phyloP scores from a whole-genome alignment of 2,329 filamentous ascomycete genomes.

The Cyanodermella asteris region DNA sequence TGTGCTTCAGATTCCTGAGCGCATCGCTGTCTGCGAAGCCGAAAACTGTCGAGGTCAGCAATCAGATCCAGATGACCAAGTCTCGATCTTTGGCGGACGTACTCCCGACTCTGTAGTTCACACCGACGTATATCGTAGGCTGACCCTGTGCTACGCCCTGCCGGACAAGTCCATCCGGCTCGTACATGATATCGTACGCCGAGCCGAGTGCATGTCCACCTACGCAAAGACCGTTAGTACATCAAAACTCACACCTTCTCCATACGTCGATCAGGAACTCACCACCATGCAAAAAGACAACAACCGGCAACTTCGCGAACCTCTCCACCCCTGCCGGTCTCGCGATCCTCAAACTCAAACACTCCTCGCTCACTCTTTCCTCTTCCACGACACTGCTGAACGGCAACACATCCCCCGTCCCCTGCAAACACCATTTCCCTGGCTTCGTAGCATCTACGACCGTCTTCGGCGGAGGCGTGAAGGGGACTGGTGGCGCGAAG shows the following conservation, averaged over 20 bases:
- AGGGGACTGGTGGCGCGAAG: constrained; percentile 13
- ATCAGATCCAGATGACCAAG: not conserved
- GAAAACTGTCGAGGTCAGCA: constrained; percentile 7
- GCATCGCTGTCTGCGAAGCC: constrained; percentile 10
- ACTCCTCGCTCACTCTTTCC: constrained; percentile 10
- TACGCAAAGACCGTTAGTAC: too few relatives aligned
- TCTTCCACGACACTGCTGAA: not conserved
- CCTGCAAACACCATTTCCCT: constrained; percentile 14
- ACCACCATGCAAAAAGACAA: constrained; percentile 11
- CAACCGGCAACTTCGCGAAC: constrained; percentile 8
- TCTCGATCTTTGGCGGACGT: constrained; percentile 3
- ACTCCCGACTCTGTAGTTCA: constrained; percentile 11
- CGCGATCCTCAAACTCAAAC: constrained; percentile 10
- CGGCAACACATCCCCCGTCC: constrained; percentile 6
- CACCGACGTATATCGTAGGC: constrained; percentile 10
- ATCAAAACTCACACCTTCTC: not conserved
- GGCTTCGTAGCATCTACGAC: constrained; percentile 11
- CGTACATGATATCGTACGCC: constrained; percentile 9
- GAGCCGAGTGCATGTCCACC: constrained; percentile 11
- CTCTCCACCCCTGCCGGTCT: constrained; percentile 5
- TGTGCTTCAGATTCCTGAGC: constrained; percentile 9
- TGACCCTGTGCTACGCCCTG: constrained; percentile 8
- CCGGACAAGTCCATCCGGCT: constrained; percentile 9
- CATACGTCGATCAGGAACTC: constrained; percentile 1
- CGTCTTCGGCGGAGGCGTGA: constrained; percentile 7